Conservation (phyloP, 768 basidiomycete species). For the Obba rivulosa region DNA sequence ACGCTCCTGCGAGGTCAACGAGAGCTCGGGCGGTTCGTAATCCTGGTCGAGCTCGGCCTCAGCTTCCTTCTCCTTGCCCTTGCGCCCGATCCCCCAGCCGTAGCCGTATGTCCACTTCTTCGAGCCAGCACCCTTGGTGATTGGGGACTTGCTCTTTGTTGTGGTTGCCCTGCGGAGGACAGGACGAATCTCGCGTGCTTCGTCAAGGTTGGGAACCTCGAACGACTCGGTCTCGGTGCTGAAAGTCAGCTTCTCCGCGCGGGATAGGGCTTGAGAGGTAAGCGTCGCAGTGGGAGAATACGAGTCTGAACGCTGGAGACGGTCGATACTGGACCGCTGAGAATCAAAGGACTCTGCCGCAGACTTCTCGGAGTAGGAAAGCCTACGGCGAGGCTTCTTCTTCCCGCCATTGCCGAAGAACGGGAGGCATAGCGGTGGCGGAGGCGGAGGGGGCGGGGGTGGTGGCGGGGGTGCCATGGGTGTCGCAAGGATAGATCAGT, state of each 20-base stretch:
- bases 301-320: conserved; percentile 16
- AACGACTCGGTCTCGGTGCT: conserved; percentile 25
- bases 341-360: conserved; percentile 18
- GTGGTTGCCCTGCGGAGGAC: conserved; percentile 15
- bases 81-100: conserved; percentile 62
- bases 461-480: conserved; percentile 25
- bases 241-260: conserved; percentile 26
- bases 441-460: conserved; percentile 25
- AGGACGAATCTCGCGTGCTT: conserved; percentile 20
- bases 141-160: conserved; percentile 2
- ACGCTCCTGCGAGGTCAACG: conserved; percentile 24
- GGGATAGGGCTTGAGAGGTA: conserved; percentile 23
- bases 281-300: conserved; percentile 31
- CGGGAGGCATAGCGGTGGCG: conserved; percentile 26
- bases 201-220: conserved; percentile 13
- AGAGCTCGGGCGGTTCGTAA: conserved; percentile 23
- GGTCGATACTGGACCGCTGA: conserved; percentile 20
- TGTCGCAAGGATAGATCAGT: conserved; percentile 19
- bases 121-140: conserved; percentile 21
- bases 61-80: conserved; percentile 31
- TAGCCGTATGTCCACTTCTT: conserved; percentile 54
- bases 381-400: conserved; percentile 16
- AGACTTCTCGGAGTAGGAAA: conserved; percentile 20
- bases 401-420: conserved; percentile 16
- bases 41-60: conserved; percentile 24